Base-by-base conservation (phyloP, 208 protist genomes). In the Trypanosoma scelopori region DNA sequence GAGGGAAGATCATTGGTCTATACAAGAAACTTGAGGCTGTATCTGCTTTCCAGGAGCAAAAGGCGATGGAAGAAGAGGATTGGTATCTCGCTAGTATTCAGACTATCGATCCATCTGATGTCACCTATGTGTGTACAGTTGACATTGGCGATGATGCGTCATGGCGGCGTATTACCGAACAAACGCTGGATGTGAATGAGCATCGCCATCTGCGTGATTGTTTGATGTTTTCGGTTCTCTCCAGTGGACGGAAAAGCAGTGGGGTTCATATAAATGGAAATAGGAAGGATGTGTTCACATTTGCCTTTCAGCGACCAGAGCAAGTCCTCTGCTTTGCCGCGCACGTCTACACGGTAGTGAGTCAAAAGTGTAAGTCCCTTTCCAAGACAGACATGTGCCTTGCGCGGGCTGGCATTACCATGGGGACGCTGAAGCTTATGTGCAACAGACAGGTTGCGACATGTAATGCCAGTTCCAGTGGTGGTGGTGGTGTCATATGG, bases 241-340 rank as follows among this genome's bases (percentile, higher is more conserved):
- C 55, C 28, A 48, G 69, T 53, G 89, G 84, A 23, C 74, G 84
- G 52, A 72, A 80, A 55, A 79, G 83, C 66, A 82, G 85, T 41
- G 90, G 87, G 25, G 82, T 95, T 57, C 60, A 89, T 42, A 86
- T 95, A 75, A 92, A 87, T 66, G 86, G 87, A 62, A 92, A 95
- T 73, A 65, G 81, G 48, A 67, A 59, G 1, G 85, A 92, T 51
- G 70, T 95, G 12, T 89, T 93, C 59, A 89, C 79, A 16, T 95
- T 92, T 76, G 85, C 85, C 7, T 95, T 93, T 65, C 85, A 81
- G 30, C 81, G 82, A 49, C 79, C 88, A 37, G 84, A 91, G 61
- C 73, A 92, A 66, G 90, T 70, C 27, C 76, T 95, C 6, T 74
- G 75, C 5, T 95, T 95, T 60, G 71, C 85, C 4, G 75, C 86